phyloP scores from a whole-genome alignment of 2,329 filamentous ascomycete genomes.

The Sporothrix humicola region DNA sequence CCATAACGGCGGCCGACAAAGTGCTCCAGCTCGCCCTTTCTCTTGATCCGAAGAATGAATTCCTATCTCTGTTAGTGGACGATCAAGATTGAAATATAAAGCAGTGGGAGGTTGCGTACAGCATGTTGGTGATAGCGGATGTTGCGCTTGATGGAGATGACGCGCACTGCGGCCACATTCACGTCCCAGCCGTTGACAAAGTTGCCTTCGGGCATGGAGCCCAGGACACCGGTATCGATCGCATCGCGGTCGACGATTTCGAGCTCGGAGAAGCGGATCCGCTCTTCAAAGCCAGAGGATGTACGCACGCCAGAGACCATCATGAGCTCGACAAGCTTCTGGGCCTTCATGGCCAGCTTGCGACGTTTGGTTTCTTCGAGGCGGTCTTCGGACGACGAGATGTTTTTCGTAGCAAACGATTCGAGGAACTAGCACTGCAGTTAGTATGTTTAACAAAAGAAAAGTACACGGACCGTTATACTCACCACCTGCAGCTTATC shows the following conservation, averaged over 20 bases:
- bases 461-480: too few species aligned
- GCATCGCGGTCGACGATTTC: conserved; percentile 94
- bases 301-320: conserved; percentile 98
- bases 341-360: conserved; percentile 89
- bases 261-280: conserved; percentile 94
- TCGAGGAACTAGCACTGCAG: conserved; percentile 69
- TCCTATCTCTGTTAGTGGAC: conserved; percentile 58
- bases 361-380: conserved; percentile 93
- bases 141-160: conserved; percentile 80
- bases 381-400: conserved; percentile 94
- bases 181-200: conserved; percentile 96
- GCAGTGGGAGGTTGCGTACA: conserved; percentile 55
- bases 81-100: not conserved
- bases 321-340: conserved; percentile 97
- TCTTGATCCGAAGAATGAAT: conserved; percentile 86
- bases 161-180: conserved; percentile 88
- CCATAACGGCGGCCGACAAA: conserved; percentile 87
- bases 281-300: conserved; percentile 94
- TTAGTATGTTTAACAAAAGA: not conserved
- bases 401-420: conserved; percentile 95
- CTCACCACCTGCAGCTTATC: conserved; percentile 90
- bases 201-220: conserved; percentile 88
- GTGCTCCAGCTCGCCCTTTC: conserved; percentile 73
- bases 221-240: conserved; percentile 85
- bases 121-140: conserved; percentile 91